These are phyloP conservation scores for Fusarium protoensiforme DNA, from an alignment of 2,329 filamentous ascomycete genomes.

Conservation along the genomic window DNA sequence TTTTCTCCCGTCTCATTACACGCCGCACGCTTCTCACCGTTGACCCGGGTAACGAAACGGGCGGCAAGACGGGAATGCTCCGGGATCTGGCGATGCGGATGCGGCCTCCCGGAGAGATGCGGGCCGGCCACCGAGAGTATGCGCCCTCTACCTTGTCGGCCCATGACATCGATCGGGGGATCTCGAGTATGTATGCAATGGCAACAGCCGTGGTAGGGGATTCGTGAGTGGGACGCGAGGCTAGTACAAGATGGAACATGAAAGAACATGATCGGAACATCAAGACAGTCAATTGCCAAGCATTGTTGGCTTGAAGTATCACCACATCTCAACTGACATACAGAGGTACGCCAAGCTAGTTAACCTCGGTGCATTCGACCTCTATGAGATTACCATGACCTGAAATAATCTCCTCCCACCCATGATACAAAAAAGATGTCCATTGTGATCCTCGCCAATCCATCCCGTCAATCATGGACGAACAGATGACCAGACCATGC, in stretches of 20 bases:
- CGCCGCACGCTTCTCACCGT: background rate
- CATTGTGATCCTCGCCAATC: background rate
- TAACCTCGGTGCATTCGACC: slow-evolving; percentile 8
- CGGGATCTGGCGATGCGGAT: slow-evolving; percentile 37
- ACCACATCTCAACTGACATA: background rate
- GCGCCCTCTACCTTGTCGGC: slow-evolving; percentile 14
- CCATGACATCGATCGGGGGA: background rate
- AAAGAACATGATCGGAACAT: slow-evolving; percentile 5
- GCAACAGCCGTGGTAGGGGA: background rate
- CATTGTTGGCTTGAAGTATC: background rate
- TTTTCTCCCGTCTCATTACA: background rate
- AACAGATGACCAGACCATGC: background rate
- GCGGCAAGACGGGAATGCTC: slow-evolving; percentile 4
- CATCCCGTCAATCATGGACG: background rate
- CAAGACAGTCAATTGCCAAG: background rate
- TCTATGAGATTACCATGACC: slow-evolving; percentile 11
- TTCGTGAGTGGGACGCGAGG: slow-evolving; percentile 1
- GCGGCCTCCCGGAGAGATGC: slow-evolving; percentile 27
- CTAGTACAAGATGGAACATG: slow-evolving; percentile 21
- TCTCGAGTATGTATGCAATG: background rate
- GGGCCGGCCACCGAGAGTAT: slow-evolving; percentile 18
- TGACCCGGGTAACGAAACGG: slow-evolving; percentile 22
- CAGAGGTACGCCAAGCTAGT: background rate
- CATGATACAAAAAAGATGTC: background rate
- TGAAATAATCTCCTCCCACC: slow-evolving; percentile 7